These are phyloP conservation scores for Picochlorum sp. DNA, from an alignment of 139 green algal genomes.

Conservation along the genomic window DNA sequence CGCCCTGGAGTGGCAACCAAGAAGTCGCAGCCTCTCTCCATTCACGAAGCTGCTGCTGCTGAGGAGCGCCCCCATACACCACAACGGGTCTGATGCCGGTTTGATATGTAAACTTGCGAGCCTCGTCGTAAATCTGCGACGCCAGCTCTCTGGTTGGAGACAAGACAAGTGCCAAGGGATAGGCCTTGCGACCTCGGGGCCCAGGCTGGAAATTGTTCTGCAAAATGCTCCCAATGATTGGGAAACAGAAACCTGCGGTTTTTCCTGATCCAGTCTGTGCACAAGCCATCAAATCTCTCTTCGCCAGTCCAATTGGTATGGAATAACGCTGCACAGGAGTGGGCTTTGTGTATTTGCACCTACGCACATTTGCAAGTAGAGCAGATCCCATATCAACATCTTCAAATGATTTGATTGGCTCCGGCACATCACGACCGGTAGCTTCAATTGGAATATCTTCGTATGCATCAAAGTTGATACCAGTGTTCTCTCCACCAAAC, in stretches of 20 bases:
- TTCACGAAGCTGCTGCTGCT: slow-evolving; percentile 84
- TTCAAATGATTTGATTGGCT: slow-evolving; percentile 75
- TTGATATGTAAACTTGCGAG: slow-evolving; percentile 86
- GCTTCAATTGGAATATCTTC: slow-evolving; percentile 97
- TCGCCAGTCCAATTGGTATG: slow-evolving; percentile 88
- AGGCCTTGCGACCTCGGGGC: slow-evolving; percentile 68
- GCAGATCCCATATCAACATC: slow-evolving; percentile 67
- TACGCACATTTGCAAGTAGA: slow-evolving; percentile 79
- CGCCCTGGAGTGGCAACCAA: slow-evolving; percentile 93
- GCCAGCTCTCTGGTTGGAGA: slow-evolving; percentile 90
- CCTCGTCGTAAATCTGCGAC: slow-evolving; percentile 88
- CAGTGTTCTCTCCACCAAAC: slow-evolving; percentile 84
- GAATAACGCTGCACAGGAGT: slow-evolving; percentile 95
- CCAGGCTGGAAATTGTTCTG: slow-evolving; percentile 44
- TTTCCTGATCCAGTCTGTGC: slow-evolving; percentile 96
- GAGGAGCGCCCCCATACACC: slow-evolving; percentile 91
- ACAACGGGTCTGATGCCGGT: slow-evolving; percentile 86
- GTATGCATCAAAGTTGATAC: slow-evolving; percentile 97
- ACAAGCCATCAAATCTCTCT: slow-evolving; percentile 95
- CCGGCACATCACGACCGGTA: slow-evolving; percentile 71
- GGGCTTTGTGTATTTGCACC: slow-evolving; percentile 96
- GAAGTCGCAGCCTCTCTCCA: slow-evolving; percentile 92
- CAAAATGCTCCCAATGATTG: slow-evolving; percentile 91
- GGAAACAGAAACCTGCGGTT: slow-evolving; percentile 98
- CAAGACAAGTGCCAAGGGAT: slow-evolving; percentile 81